Percentiles rank a stretch among this genome's conserved stretches.
These are phyloP conservation scores for Skeletonema marinoi DNA, from an alignment of 108 stramenopile species.

Conservation along the genomic window DNA sequence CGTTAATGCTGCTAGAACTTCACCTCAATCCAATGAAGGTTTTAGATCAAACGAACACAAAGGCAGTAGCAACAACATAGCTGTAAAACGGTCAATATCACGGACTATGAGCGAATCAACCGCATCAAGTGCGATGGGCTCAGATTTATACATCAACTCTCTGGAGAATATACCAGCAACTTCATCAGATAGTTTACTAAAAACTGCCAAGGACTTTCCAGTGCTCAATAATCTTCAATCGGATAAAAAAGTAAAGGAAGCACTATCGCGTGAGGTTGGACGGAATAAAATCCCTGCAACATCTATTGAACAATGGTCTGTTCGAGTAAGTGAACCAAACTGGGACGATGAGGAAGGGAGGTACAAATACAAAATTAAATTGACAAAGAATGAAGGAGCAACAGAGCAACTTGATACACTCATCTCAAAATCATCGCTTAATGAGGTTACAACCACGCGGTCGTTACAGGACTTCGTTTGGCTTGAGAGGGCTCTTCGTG, in stretches of 20 bases:
- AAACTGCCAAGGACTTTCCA: constrained; percentile 17
- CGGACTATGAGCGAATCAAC: not conserved
- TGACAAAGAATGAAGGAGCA: not conserved
- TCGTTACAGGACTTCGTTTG: constrained; percentile 77
- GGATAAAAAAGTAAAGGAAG: constrained; percentile 19
- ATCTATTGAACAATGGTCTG: constrained; percentile 23
- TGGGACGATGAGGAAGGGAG: constrained; percentile 39
- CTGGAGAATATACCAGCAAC: not conserved
- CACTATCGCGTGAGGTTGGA: constrained; percentile 44
- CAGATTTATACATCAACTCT: constrained; percentile 1
- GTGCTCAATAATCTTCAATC: constrained; percentile 37
- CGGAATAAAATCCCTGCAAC: constrained; percentile 26
- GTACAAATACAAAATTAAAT: constrained; percentile 42
- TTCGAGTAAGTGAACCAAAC: constrained; percentile 21
- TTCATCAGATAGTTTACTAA: not conserved
- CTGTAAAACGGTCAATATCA: not conserved
- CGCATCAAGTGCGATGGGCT: constrained; percentile 1
- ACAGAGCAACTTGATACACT: not conserved
- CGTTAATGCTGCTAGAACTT: not conserved
- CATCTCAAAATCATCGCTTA: constrained; percentile 25
- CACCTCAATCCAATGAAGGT: not conserved
- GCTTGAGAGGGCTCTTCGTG: constrained; percentile 70
- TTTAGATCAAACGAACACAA: not conserved
- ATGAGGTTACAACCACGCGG: constrained; percentile 55
- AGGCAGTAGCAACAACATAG: not conserved